A percentile compares a stretch with the other conserved stretches of the same genome.
These are phyloP conservation scores for Sisymbrium altissimum DNA, from an alignment of 345 rosid genomes.

Conservation along the genomic window DNA sequence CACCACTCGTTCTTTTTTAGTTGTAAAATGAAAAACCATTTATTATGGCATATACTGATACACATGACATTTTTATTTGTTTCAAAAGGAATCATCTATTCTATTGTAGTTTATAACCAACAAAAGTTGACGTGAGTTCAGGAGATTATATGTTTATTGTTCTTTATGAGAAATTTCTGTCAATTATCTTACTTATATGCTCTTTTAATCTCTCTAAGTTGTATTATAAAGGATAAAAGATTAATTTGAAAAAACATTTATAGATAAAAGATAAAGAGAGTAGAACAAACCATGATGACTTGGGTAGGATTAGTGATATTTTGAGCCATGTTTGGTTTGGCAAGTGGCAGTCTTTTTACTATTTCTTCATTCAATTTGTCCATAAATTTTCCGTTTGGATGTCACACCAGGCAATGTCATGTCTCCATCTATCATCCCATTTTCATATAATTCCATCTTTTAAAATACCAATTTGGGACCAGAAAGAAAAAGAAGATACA, in stretches of 20 bases:
- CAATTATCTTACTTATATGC: not conserved
- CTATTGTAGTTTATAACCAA: too few relatives aligned
- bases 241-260: not conserved
- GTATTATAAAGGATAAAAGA: not conserved
- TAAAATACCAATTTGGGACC: constrained; percentile 15
- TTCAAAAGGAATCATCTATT: too few relatives aligned
- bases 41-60: too few relatives aligned
- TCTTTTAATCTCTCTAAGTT: not conserved
- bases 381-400: constrained; percentile 13
- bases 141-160: too few relatives aligned
- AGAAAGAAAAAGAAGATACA: not conserved
- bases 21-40: not conserved
- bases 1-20: not conserved
- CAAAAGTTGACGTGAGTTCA: too few relatives aligned
- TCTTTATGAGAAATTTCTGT: not conserved
- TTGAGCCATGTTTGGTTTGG: constrained; percentile 17
- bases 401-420: constrained; percentile 27
- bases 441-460: constrained; percentile 6
- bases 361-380: constrained; percentile 20
- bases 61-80: too few relatives aligned
- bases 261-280: not conserved
- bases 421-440: constrained; percentile 26
- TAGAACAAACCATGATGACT: not conserved
- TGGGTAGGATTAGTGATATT: not conserved
- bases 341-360: constrained; percentile 12